phyloP scores from a whole-genome alignment of 2,329 filamentous ascomycete genomes.

The Trichoderma arundinaceum region DNA sequence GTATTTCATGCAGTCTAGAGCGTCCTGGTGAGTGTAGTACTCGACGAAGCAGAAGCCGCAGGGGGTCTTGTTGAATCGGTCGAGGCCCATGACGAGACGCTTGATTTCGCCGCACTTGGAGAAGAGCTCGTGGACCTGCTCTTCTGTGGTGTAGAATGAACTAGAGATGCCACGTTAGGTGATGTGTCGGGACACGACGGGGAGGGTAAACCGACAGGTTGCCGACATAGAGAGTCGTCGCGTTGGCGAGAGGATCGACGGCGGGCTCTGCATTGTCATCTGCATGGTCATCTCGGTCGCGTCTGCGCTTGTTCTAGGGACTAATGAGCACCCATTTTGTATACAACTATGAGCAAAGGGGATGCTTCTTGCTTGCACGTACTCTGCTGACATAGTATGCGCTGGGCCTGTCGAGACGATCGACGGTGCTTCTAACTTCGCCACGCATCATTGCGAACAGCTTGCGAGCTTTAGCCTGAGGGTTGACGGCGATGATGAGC shows the following conservation, averaged over 20 bases:
- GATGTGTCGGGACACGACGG: background rate
- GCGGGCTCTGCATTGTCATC: conserved; percentile 56
- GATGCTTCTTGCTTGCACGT: conserved; percentile 38
- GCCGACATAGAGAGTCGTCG: conserved; percentile 95
- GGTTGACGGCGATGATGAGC: too few species aligned
- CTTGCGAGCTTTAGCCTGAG: background rate
- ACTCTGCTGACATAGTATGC: conserved; percentile 90
- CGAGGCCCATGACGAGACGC: conserved; percentile 94
- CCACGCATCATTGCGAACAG: conserved; percentile 50
- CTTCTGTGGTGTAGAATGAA: conserved; percentile 97
- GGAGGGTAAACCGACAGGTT: conserved; percentile 68
- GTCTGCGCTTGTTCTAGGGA: conserved; percentile 73
- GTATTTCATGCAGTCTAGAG: conserved; percentile 98
- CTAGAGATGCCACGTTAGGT: conserved; percentile 48
- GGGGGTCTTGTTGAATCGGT: conserved; percentile 95
- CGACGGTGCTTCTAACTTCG: conserved; percentile 72
- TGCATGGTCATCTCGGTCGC: conserved; percentile 64
- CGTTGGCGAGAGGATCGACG: conserved; percentile 77
- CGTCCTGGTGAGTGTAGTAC: conserved; percentile 97
- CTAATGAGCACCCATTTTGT: background rate
- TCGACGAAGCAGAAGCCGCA: conserved; percentile 99
- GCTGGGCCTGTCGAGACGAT: conserved; percentile 90
- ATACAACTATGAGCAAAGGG: background rate
- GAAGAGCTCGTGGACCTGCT: conserved; percentile 97
- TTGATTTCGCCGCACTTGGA: conserved; percentile 98